Evolutionary conservation across 257 asterid genomes (phyloP).

Genomic region (Eucommia ulmoides): DNA sequence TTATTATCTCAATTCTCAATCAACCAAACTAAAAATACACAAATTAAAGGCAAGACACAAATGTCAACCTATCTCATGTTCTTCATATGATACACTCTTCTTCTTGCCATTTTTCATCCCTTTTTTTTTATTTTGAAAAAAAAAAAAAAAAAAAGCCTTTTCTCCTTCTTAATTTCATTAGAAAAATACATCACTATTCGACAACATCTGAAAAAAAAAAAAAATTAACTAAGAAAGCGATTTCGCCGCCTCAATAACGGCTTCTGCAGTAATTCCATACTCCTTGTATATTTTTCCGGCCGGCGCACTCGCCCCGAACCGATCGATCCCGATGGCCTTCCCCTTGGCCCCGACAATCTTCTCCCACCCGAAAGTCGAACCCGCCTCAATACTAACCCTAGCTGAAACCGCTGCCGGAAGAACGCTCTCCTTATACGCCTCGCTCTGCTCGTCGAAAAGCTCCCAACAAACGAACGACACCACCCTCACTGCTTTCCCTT

Average conservation of each 20-base stretch:
- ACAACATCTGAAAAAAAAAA: no score
- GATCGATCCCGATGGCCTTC: slow-evolving; percentile 61
- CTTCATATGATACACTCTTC: no score
- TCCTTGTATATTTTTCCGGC: slow-evolving; percentile 70
- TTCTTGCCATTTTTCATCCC: no score
- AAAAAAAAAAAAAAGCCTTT: no score
- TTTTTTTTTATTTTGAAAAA: no score
- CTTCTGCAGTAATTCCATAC: slow-evolving; percentile 59
- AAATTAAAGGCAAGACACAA: no score
- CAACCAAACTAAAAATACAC: no score
- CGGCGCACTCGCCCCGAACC: slow-evolving; percentile 79
- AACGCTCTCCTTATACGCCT: slow-evolving; percentile 60
- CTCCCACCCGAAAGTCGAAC: slow-evolving; percentile 60
- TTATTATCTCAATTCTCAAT: no score
- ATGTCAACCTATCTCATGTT: no score
- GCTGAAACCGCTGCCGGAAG: slow-evolving; percentile 56
- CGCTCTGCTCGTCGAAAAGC: slow-evolving; percentile 59
- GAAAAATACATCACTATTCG: no score
- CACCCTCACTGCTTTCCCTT: slow-evolving; percentile 65
- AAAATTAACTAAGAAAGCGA: slow-evolving; percentile 21
- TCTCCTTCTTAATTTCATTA: no score
- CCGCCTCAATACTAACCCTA: slow-evolving; percentile 81
- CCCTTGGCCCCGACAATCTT: slow-evolving; percentile 56
- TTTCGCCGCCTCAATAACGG: slow-evolving; percentile 60
- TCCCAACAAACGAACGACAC: slow-evolving; percentile 77